Evolutionary conservation across 1,284 basidiomycete genomes (phyloP), one percentile per base, ranked within the genome.

Genomic region (Psilocybe mexicana): DNA sequence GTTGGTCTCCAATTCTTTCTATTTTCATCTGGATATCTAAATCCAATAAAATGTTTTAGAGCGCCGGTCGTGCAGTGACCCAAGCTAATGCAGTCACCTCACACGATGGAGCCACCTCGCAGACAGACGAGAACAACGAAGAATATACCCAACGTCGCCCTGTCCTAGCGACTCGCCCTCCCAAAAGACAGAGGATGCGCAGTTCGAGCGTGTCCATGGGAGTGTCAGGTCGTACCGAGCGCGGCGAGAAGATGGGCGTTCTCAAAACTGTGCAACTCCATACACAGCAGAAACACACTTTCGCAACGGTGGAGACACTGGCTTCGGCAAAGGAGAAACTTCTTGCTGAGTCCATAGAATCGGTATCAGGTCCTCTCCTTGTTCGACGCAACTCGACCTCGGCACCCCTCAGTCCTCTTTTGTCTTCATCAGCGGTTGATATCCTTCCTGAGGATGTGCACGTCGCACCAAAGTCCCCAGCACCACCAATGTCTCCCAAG

Each of bases 41-140:
- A 18, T 35, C 26, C 45, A 26, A 23, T 51, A 47, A 52, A 48
- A 18, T 18, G 18, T 18, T 59, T 12, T 63, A 90, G 87, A 82
- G 81, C 45, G 78, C 83, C 1, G 85, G 85, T 14, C 83, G 89
- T 51, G 80, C 86, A 51, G 79, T 89, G 24, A 86, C 87, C 1
- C 89, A 91, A 54, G 88, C 85, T 14, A 87, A 87, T 62, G 75
- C 82, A 1, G 74, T 84, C 5, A 75, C 78, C 3, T 74, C 82
- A 1, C 75, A 82, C 25, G 85, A 87, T 61, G 74, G 74, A 3
- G 61, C 70, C 1, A 65, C 74, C 40, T 69, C 67, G 26, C 76
- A 82, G 62, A 69, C 74, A 30, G 88, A 91, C 60, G 88, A 89
- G 40, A 70, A 67, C 38, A 40, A 40, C 24, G 86, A 90, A 0